These are phyloP conservation scores for Penstemon davidsonii DNA, from an alignment of 257 asterid species.

Conservation along the genomic window DNA sequence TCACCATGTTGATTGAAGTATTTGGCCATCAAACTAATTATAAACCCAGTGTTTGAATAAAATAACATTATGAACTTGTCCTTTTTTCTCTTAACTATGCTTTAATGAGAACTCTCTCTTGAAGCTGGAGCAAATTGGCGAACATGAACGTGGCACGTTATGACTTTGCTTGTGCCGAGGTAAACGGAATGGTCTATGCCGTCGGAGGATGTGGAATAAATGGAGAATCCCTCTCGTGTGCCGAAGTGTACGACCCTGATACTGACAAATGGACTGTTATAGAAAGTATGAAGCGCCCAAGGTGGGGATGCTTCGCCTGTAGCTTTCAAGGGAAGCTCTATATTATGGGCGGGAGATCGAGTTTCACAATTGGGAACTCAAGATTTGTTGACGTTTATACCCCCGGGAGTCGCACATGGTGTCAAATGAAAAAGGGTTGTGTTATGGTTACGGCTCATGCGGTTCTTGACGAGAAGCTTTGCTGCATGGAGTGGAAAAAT, in stretches of 20 bases:
- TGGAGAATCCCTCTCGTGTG: constrained; percentile 66
- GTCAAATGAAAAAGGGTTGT: constrained; percentile 75
- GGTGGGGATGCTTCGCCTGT: constrained; percentile 80
- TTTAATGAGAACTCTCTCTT: background rate
- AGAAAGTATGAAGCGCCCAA: constrained; percentile 65
- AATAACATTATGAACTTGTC: too few species aligned
- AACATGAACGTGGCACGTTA: constrained; percentile 72
- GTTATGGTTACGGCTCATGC: constrained; percentile 91
- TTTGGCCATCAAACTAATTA: background rate
- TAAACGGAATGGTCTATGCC: constrained; percentile 63
- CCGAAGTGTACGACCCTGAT: constrained; percentile 74
- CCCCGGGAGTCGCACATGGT: constrained; percentile 56
- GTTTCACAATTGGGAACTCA: constrained; percentile 77
- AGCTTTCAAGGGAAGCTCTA: constrained; percentile 70
- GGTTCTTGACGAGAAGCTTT: constrained; percentile 63
- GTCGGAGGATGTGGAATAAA: constrained; percentile 76
- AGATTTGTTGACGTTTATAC: constrained; percentile 62
- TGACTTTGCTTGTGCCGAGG: constrained; percentile 85
- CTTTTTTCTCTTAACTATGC: too few species aligned
- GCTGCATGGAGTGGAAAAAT: constrained; percentile 85
- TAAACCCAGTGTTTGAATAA: background rate
- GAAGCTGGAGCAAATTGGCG: constrained; percentile 84
- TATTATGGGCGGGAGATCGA: constrained; percentile 86
- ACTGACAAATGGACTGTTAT: constrained; percentile 56
- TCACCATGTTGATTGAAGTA: background rate